Conservation (phyloP, 495 filamentous ascomycete species). For the Pseudevernia furfuracea region DNA sequence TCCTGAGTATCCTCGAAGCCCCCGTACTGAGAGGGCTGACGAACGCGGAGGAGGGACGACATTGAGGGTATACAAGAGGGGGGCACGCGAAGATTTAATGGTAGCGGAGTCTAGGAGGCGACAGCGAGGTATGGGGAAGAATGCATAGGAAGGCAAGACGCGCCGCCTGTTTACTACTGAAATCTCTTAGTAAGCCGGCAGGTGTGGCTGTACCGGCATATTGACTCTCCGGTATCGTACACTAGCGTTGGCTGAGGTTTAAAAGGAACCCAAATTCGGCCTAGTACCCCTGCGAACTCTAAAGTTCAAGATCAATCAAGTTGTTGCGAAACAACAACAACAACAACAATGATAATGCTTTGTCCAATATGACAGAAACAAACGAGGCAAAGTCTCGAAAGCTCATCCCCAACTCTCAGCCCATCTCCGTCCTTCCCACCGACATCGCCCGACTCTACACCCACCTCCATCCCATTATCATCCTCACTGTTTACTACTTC, state of each 20-base stretch:
- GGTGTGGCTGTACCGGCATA: too few relatives aligned
- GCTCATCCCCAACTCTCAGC: conserved; percentile 22
- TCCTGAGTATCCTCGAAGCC: neutral
- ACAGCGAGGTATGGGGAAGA: too few relatives aligned
- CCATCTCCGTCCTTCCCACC: conserved; percentile 43
- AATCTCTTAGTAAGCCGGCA: too few relatives aligned
- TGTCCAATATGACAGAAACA: conserved; percentile 18
- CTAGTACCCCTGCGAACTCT: conserved; percentile 1
- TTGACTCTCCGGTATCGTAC: too few relatives aligned
- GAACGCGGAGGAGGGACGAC: too few relatives aligned
- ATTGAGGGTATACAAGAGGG: too few relatives aligned
- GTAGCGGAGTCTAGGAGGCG: too few relatives aligned
- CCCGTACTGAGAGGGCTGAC: too few relatives aligned
- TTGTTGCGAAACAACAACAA: conserved; percentile 10
- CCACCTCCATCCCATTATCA: conserved; percentile 56
- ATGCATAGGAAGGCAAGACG: too few relatives aligned
- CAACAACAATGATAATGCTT: conserved; percentile 18
- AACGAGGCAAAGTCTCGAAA: conserved; percentile 15
- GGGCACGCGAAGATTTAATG: too few relatives aligned
- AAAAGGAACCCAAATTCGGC: neutral
- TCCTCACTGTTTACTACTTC: conserved; percentile 51
- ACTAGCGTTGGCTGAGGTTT: too few relatives aligned
- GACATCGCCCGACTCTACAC: conserved; percentile 44
- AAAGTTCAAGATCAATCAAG: neutral
- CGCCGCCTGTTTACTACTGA: too few relatives aligned